Evolutionary conservation across 768 basidiomycete species (phyloP), one percentile per base, ranked within the genome.

Genomic region (Gymnopilus junonius): DNA sequence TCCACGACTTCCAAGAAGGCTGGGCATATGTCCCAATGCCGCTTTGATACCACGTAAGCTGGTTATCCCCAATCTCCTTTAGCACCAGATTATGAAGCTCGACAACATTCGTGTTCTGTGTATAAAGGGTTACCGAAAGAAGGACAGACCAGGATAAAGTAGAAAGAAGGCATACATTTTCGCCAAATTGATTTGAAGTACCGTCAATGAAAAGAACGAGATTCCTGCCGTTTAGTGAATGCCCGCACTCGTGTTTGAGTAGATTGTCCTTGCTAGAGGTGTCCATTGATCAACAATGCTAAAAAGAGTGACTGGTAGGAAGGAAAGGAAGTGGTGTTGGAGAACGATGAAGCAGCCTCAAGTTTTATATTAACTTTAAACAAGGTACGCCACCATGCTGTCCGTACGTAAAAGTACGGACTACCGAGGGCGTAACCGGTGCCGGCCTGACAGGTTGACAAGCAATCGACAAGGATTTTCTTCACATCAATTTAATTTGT

Each of bases 141-240:
- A 12, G 7, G 20, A 50, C 5, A 15, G 34, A 23, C 39, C 1
- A 8, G 4, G 10, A 3, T 27, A 14, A 1, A 15, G n/a, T 0
- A 31, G 23, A 21, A 5, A 5, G 6, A 59, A 27, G 43, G 27
- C 12, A 1, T 35, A 70, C 71, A 54, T 64, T 63, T 4, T 57
- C 56, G 2, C 71, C 73, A 37, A 71, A 74, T 50, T 73, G 68
- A 48, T 75, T 76, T 1, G 74, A 65, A 8, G 75, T 75, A 2
- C 75, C 75, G 51, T 76, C 75, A 35, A 72, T 68, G 42, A 58
- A 64, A 27, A 73, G 50, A 7, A 70, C 57, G 8, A 73, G 61
- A 46, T 87, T 89, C 31, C 92, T 34, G 1, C 43, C 43, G 17
- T 20, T 54, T 8, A 17, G 32, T 3, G 45, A 23, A 23, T 46